These are phyloP conservation scores for Mycena maculata DNA, from an alignment of 768 basidiomycete genomes.

Conservation along the genomic window DNA sequence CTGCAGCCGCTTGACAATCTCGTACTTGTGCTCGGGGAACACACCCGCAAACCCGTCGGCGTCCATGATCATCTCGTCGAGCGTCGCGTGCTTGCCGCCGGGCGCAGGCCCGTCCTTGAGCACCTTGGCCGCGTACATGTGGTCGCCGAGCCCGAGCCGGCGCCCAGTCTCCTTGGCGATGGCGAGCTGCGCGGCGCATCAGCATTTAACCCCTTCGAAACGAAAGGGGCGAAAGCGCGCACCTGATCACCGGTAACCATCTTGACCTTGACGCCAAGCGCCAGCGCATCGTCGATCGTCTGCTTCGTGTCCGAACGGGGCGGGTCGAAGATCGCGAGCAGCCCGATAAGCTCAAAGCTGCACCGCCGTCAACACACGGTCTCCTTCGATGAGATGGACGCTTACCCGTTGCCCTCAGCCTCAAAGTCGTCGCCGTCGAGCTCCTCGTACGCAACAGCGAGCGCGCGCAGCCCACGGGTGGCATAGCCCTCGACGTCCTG, in stretches of 20 bases:
- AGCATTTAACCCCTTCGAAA: background rate
- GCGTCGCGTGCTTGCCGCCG: slow-evolving; percentile 81
- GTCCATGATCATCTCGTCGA: slow-evolving; percentile 99
- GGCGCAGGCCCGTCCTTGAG: slow-evolving; percentile 95
- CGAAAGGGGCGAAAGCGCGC: background rate
- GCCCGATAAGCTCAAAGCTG: slow-evolving; percentile 98
- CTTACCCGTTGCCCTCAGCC: slow-evolving; percentile 94
- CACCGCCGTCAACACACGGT: slow-evolving; percentile 94
- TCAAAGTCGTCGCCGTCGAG: slow-evolving; percentile 85
- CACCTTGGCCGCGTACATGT: slow-evolving; percentile 99
- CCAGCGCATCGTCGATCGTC: slow-evolving; percentile 96
- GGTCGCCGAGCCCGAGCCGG: slow-evolving; percentile 97
- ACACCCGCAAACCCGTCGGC: slow-evolving; percentile 99
- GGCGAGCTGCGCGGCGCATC: slow-evolving; percentile 67
- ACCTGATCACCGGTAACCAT: slow-evolving; percentile 99
- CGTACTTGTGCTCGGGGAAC: slow-evolving; percentile 99
- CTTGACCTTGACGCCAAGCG: slow-evolving; percentile 98
- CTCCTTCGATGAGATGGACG: slow-evolving; percentile 94
- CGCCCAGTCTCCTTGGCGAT: slow-evolving; percentile 99
- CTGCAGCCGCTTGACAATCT: slow-evolving; percentile 98
- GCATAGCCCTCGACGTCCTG: slow-evolving; percentile 97
- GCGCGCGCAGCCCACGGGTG: slow-evolving; percentile 94
- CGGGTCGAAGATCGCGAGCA: slow-evolving; percentile 97
- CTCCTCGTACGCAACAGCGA: slow-evolving; percentile 96
- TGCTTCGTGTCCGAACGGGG: slow-evolving; percentile 99